phyloP scores from a whole-genome alignment of 139 green algal species.

The Haematococcus sp. region DNA sequence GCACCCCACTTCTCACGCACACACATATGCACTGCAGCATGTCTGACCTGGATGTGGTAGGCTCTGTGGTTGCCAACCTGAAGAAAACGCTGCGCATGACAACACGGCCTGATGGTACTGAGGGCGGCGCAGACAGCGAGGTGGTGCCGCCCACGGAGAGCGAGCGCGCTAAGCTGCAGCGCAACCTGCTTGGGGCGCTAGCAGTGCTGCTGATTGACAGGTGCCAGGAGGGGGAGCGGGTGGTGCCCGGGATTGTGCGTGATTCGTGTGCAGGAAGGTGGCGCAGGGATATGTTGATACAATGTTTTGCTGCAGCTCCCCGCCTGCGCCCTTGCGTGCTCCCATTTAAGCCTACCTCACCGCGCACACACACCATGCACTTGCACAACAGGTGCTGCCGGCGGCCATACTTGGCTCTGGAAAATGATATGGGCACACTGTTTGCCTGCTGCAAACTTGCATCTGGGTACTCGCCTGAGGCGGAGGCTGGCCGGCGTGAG shows the following conservation, averaged over 20 bases:
- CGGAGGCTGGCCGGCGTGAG: slow-evolving; percentile 37
- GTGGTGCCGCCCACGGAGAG: background rate
- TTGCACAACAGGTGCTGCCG: slow-evolving; percentile 37
- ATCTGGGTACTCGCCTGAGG: slow-evolving; percentile 39
- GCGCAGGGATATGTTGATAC: too few relatives aligned
- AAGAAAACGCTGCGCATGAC: slow-evolving; percentile 39
- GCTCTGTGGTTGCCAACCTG: slow-evolving; percentile 23
- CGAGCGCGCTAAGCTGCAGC: slow-evolving; percentile 42
- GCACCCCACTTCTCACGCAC: too few relatives aligned
- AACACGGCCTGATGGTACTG: background rate
- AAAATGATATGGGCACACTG: slow-evolving; percentile 55
- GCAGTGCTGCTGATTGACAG: slow-evolving; percentile 69
- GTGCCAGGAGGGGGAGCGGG: background rate
- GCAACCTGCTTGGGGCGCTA: slow-evolving; percentile 54
- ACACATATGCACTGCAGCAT: too few relatives aligned
- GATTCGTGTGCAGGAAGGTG: too few relatives aligned
- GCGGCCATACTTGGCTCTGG: slow-evolving; percentile 42
- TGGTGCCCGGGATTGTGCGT: too few relatives aligned
- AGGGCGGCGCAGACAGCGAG: too few relatives aligned
- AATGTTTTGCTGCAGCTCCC: too few relatives aligned
- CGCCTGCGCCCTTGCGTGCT: too few relatives aligned
- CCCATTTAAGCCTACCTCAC: too few relatives aligned
- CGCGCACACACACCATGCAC: too few relatives aligned
- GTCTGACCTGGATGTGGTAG: slow-evolving; percentile 41
- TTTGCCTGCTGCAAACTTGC: slow-evolving; percentile 47